Conservation (phyloP, 164 flowering plant species). For the Litsea cubeba region DNA sequence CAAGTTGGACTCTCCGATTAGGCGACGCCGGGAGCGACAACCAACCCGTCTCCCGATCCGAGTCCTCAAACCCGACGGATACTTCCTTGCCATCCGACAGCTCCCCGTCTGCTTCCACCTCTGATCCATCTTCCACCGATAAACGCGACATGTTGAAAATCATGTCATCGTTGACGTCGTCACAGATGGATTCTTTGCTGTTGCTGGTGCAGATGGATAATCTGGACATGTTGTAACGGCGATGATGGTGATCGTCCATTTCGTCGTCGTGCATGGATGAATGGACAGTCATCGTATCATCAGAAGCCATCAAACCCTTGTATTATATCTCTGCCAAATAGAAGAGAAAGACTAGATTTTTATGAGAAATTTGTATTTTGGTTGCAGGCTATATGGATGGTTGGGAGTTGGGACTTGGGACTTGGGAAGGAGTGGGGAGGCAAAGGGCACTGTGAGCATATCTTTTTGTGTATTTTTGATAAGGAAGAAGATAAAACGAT, state of each 20-base stretch:
- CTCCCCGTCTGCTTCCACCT: constrained; percentile 36
- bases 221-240: constrained; percentile 33
- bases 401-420: no score
- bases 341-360: no score
- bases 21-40: constrained; percentile 23
- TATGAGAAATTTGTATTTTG: no score
- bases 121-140: constrained; percentile 31
- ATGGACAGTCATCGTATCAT: constrained; percentile 24
- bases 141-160: constrained; percentile 29
- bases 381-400: no score
- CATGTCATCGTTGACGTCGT: constrained; percentile 17
- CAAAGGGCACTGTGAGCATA: no score
- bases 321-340: no score
- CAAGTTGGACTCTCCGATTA: constrained; percentile 13
- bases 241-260: not conserved
- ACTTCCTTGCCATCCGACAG: constrained; percentile 24
- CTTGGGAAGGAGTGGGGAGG: no score
- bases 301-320: constrained; percentile 26
- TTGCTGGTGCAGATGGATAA: constrained; percentile 36
- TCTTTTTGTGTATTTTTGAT: no score
- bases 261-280: constrained; percentile 20
- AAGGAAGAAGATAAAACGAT: no score
- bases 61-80: constrained; percentile 6
- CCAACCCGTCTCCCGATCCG: constrained; percentile 32
- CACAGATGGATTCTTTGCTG: constrained; percentile 4